Evolutionary conservation across 345 rosid genomes (phyloP).

Genomic region (Carallia pectinifolia): DNA sequence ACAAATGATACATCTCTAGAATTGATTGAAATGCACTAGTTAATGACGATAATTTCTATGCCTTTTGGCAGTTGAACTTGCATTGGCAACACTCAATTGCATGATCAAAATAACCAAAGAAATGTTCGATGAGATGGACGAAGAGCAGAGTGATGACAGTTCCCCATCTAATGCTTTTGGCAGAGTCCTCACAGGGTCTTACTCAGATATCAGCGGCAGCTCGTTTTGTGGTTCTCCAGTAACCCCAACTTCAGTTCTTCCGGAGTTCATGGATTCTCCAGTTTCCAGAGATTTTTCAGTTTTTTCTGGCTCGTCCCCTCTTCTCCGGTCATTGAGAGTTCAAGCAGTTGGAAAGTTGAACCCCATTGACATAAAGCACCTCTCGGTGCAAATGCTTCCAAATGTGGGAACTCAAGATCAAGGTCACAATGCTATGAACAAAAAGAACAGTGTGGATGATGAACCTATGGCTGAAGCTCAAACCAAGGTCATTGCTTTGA

Average conservation of each 20-base stretch:
- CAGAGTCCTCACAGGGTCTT: slow-evolving; percentile 32
- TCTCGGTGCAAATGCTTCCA: slow-evolving; percentile 49
- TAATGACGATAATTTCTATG: not conserved
- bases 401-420: slow-evolving; percentile 29
- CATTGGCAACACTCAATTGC: slow-evolving; percentile 55
- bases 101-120: slow-evolving; percentile 53
- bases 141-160: slow-evolving; percentile 39
- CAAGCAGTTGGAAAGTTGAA: slow-evolving; percentile 71
- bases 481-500: slow-evolving; percentile 5
- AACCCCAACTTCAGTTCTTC: slow-evolving; percentile 57
- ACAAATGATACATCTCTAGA: not conserved
- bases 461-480: slow-evolving; percentile 25
- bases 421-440: slow-evolving; percentile 10
- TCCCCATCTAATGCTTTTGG: slow-evolving; percentile 20
- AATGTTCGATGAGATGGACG: slow-evolving; percentile 59
- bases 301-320: slow-evolving; percentile 29
- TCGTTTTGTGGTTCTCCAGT: slow-evolving; percentile 43
- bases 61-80: slow-evolving; percentile 46
- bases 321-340: slow-evolving; percentile 46
- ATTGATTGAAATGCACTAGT: not conserved
- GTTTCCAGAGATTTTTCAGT: slow-evolving; percentile 14
- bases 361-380: slow-evolving; percentile 62
- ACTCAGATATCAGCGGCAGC: slow-evolving; percentile 34
- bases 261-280: slow-evolving; percentile 16
- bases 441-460: slow-evolving; percentile 21